These are phyloP conservation scores for Suillus spraguei DNA, from an alignment of 768 basidiomycete genomes.

Conservation along the genomic window DNA sequence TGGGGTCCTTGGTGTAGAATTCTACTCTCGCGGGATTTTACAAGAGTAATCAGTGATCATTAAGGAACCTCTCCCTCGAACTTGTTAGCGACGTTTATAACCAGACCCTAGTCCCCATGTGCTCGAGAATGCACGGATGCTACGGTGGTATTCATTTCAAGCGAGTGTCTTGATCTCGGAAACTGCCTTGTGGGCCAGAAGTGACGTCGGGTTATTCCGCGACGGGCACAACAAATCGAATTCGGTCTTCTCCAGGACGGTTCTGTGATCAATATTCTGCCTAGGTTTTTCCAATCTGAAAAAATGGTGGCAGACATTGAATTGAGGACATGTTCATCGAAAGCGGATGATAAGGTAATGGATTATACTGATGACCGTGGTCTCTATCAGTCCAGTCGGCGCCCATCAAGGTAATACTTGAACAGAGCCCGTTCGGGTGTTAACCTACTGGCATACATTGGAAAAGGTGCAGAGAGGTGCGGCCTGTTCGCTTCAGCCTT, in stretches of 20 bases:
- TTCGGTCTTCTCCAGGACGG: constrained; percentile 12
- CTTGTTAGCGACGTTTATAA: constrained; percentile 12
- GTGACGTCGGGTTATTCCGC: constrained; percentile 25
- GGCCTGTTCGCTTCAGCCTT: constrained; percentile 12
- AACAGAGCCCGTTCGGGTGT: neutral
- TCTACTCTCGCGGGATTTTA: constrained; percentile 12
- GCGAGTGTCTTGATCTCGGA: constrained; percentile 20
- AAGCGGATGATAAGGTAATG: constrained; percentile 1
- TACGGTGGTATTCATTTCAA: constrained; percentile 11
- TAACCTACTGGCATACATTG: neutral
- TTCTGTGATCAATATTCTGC: constrained; percentile 7
- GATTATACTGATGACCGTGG: neutral
- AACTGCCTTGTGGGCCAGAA: constrained; percentile 22
- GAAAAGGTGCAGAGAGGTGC: neutral
- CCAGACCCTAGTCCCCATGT: constrained; percentile 9
- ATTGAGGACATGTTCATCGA: neutral
- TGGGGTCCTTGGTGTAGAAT: neutral
- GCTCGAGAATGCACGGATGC: constrained; percentile 3
- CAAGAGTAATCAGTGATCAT: constrained; percentile 11
- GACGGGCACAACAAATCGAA: constrained; percentile 26
- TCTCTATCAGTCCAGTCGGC: neutral
- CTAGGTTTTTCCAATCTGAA: constrained; percentile 5
- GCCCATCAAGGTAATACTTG: neutral
- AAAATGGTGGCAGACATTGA: neutral
- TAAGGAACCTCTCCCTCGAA: constrained; percentile 10